These are phyloP conservation scores for Radiomyces spectabilis DNA, from an alignment of 192 early-diverging fungal genomes.

Conservation along the genomic window DNA sequence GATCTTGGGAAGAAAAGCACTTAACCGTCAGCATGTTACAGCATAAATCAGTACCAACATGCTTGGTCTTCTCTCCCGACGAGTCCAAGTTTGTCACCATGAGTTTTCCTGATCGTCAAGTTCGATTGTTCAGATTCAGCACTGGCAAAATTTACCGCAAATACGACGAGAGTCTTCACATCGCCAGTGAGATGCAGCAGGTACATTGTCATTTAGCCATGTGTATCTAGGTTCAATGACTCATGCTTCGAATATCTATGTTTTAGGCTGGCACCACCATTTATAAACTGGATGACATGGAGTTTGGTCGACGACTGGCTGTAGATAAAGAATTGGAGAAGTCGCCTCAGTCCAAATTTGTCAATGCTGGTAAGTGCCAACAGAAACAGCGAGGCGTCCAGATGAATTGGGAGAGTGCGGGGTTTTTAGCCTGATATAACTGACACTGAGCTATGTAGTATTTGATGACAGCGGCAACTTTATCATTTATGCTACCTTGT, in stretches of 20 bases:
- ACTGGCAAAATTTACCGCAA: constrained; percentile 85
- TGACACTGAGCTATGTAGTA: constrained; percentile 46
- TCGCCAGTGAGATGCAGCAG: constrained; percentile 85
- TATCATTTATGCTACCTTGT: constrained; percentile 84
- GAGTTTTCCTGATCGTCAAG: constrained; percentile 71
- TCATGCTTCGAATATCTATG: not conserved
- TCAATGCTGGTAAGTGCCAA: constrained; percentile 58
- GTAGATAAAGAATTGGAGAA: constrained; percentile 83
- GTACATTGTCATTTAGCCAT: constrained; percentile 14
- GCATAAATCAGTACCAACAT: constrained; percentile 69
- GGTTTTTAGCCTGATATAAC: too few species aligned
- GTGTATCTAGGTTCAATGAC: not conserved
- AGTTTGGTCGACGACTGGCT: constrained; percentile 90
- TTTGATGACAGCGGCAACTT: constrained; percentile 91
- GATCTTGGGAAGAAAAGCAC: too few species aligned
- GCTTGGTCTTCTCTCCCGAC: constrained; percentile 77
- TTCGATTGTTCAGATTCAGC: constrained; percentile 76
- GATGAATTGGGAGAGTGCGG: too few species aligned
- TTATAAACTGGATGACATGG: constrained; percentile 91
- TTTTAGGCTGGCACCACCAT: constrained; percentile 62
- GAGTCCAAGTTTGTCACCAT: constrained; percentile 81
- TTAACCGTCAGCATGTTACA: constrained; percentile 23
- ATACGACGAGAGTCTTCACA: constrained; percentile 83
- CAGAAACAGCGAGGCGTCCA: too few species aligned
- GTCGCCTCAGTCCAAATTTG: constrained; percentile 49